phyloP scores from a whole-genome alignment of 805 yeast genomes.

The Ogataea wickerhamii region DNA sequence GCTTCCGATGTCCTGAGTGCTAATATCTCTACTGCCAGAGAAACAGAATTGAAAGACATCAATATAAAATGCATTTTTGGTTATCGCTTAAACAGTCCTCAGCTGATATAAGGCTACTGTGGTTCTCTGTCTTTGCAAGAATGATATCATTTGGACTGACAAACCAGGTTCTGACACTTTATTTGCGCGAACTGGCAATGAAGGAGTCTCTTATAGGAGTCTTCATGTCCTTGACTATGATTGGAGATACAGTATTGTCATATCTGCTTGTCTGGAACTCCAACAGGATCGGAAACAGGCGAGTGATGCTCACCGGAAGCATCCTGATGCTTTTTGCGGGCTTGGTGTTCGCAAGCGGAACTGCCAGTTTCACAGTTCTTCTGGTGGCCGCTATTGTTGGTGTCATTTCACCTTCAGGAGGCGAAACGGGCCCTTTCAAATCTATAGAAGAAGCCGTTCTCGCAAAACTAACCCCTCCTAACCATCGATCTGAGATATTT shows the following conservation, averaged over 20 bases:
- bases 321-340: conserved; percentile 70
- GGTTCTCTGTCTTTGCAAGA: conserved; percentile 67
- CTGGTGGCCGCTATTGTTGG: conserved; percentile 75
- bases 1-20: no score
- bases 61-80: conserved; percentile 35
- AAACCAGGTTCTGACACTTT: conserved; percentile 72
- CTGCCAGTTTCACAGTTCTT: conserved; percentile 50
- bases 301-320: conserved; percentile 60
- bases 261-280: conserved; percentile 75
- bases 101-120: conserved; percentile 56
- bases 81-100: conserved; percentile 32
- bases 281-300: conserved; percentile 63
- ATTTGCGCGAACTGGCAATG: conserved; percentile 52
- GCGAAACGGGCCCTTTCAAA: conserved; percentile 87
- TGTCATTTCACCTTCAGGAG: conserved; percentile 85
- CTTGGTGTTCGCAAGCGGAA: conserved; percentile 50
- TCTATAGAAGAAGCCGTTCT: conserved; percentile 80
- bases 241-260: conserved; percentile 76
- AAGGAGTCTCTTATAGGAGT: conserved; percentile 61
- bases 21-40: no score
- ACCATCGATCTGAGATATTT: conserved; percentile 65
- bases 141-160: conserved; percentile 75
- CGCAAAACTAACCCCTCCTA: conserved; percentile 70
- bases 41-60: no score
- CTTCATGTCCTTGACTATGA: conserved; percentile 76